These are phyloP conservation scores for Blastobotrys proliferans DNA, from an alignment of 1,139 yeast species.

Conservation along the genomic window DNA sequence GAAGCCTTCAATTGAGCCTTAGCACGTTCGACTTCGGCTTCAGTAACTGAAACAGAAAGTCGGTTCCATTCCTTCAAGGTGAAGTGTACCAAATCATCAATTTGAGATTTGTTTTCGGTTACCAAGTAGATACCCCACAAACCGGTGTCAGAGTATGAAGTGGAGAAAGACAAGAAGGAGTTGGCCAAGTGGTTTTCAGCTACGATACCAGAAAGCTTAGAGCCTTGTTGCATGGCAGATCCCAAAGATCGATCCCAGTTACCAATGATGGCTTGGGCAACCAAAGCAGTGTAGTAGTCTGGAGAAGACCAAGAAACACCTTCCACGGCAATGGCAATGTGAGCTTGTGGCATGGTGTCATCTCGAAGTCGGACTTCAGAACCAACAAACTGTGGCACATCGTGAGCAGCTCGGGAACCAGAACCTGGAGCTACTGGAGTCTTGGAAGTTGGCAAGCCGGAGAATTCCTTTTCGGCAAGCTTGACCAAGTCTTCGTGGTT, in stretches of 20 bases:
- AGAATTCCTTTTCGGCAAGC: slow-evolving; percentile 72
- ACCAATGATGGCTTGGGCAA: slow-evolving; percentile 94
- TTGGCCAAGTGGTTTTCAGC: slow-evolving; percentile 81
- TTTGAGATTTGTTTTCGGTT: slow-evolving; percentile 64
- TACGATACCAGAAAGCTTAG: slow-evolving; percentile 75
- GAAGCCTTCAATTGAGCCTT: slow-evolving; percentile 95
- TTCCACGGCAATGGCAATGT: slow-evolving; percentile 92
- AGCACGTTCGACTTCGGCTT: slow-evolving; percentile 87
- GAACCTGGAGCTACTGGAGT: slow-evolving; percentile 68
- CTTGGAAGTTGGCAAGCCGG: slow-evolving; percentile 65
- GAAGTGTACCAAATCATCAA: slow-evolving; percentile 67
- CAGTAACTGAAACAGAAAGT: slow-evolving; percentile 72
- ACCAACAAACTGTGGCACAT: slow-evolving; percentile 75
- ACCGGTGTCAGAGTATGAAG: slow-evolving; percentile 96
- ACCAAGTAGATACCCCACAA: slow-evolving; percentile 95
- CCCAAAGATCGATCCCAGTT: slow-evolving; percentile 96
- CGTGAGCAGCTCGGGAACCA: slow-evolving; percentile 52
- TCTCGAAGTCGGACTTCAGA: slow-evolving; percentile 86
- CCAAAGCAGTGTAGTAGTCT: slow-evolving; percentile 91
- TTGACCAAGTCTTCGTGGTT: slow-evolving; percentile 79
- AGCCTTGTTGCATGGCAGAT: slow-evolving; percentile 79
- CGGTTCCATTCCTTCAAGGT: slow-evolving; percentile 86
- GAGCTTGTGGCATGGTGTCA: slow-evolving; percentile 79
- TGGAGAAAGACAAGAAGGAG: slow-evolving; percentile 93
- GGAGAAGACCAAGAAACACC: slow-evolving; percentile 98